A percentile compares a stretch with the other conserved stretches of the same genome.
Evolutionary conservation across 768 basidiomycete genomes (phyloP).

Genomic region (Kwoniella shandongensis): DNA sequence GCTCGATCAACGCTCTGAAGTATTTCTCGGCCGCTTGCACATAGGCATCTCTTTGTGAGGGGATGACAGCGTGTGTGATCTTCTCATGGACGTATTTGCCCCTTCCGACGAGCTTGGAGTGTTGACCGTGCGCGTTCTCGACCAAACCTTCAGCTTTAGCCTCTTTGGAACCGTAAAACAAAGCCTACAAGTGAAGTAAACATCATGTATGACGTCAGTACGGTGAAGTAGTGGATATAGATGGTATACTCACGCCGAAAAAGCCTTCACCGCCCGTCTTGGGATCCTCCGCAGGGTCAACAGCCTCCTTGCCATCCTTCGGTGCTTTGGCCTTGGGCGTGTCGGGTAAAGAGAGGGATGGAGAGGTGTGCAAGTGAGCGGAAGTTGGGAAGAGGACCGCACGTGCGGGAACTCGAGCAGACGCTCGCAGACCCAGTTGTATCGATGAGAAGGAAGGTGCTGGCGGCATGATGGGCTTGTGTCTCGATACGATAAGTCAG

Average conservation of each 20-base stretch:
- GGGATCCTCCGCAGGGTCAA: constrained; percentile 19
- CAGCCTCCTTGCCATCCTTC: constrained; percentile 1
- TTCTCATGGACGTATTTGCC: constrained; percentile 70
- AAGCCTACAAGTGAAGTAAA: constrained; percentile 18
- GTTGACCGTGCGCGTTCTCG: constrained; percentile 59
- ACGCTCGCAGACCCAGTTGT: background rate
- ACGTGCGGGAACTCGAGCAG: background rate
- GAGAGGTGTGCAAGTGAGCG: constrained; percentile 13
- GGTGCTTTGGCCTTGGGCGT: constrained; percentile 6
- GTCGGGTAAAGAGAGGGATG: background rate
- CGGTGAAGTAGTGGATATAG: background rate
- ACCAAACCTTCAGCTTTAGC: constrained; percentile 67
- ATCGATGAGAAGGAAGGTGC: background rate
- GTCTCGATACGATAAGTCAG: no score
- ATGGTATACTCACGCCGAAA: constrained; percentile 26
- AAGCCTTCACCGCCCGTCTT: constrained; percentile 27
- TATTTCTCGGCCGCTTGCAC: constrained; percentile 83
- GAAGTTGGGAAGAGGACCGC: background rate
- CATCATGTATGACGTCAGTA: background rate
- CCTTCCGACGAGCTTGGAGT: constrained; percentile 82
- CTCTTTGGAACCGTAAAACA: constrained; percentile 90
- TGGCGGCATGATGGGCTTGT: background rate
- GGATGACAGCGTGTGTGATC: constrained; percentile 71
- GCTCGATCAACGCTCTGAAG: constrained; percentile 74
- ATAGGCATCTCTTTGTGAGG: constrained; percentile 76